Conservation (phyloP, 2,329 filamentous ascomycete species). For the Pyrenophora graminea region DNA sequence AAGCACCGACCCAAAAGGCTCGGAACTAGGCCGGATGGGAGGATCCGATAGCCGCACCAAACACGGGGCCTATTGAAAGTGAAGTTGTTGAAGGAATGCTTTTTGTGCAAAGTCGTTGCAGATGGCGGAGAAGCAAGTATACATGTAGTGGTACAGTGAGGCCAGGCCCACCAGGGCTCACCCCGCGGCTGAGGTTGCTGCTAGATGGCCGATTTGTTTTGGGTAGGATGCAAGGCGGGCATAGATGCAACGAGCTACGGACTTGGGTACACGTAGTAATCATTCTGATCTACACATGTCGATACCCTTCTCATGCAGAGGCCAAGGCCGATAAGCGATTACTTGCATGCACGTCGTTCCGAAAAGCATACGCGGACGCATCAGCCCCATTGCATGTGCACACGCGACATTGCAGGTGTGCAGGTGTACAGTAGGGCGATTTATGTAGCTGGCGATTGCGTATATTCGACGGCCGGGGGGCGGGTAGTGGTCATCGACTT, state of each 20-base stretch:
- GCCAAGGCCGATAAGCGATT: not conserved
- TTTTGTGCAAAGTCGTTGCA: conserved; percentile 5
- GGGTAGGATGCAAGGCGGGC: not conserved
- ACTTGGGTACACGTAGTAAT: no score
- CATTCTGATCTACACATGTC: no score
- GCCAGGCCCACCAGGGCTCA: not conserved
- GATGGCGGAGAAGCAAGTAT: conserved; percentile 8
- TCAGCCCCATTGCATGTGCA: conserved; percentile 8
- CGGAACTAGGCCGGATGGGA: not conserved
- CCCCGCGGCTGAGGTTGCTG: not conserved
- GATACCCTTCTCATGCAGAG: no score
- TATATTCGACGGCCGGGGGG: no score
- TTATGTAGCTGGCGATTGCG: no score
- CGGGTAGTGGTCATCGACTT: not conserved
- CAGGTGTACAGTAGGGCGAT: no score
- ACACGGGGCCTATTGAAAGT: no score
- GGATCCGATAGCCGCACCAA: not conserved
- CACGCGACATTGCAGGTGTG: not conserved
- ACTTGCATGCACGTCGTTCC: conserved; percentile 5
- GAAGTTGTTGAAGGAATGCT: conserved; percentile 7
- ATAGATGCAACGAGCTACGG: no score
- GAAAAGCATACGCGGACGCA: conserved; percentile 1
- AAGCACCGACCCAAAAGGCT: not conserved
- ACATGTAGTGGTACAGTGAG: not conserved
- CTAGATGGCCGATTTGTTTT: not conserved